These are phyloP conservation scores for Vitis riparia DNA, from an alignment of 164 flowering plant genomes.

Conservation along the genomic window DNA sequence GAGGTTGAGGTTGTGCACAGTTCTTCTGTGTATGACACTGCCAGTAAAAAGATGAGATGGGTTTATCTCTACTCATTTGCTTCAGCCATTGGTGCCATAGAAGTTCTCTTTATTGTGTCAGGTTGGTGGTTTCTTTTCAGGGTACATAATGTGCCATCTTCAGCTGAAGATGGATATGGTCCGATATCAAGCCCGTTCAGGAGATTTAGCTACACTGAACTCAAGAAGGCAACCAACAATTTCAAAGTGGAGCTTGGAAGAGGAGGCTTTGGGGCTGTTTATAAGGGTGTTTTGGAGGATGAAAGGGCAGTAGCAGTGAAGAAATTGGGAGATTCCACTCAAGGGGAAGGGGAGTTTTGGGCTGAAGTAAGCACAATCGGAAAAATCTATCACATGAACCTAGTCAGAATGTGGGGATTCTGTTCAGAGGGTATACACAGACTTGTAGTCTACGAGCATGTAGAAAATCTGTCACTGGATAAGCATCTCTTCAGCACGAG, in stretches of 20 bases:
- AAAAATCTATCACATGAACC: conserved; percentile 30
- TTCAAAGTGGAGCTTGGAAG: conserved; percentile 44
- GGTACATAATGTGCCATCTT: conserved; percentile 10
- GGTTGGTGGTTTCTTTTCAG: conserved; percentile 30
- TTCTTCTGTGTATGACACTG: conserved; percentile 9
- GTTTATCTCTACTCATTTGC: conserved; percentile 27
- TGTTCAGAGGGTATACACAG: conserved; percentile 23
- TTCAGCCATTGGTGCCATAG: conserved; percentile 25
- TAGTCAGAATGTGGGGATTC: conserved; percentile 36
- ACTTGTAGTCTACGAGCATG: conserved; percentile 29
- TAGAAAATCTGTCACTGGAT: conserved; percentile 30
- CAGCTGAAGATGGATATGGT: conserved; percentile 27
- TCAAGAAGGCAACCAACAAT: conserved; percentile 41
- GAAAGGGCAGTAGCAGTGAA: conserved; percentile 47
- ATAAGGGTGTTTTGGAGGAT: conserved; percentile 39
- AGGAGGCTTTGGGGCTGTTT: conserved; percentile 49
- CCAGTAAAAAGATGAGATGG: conserved; percentile 20
- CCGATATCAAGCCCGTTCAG: conserved; percentile 31
- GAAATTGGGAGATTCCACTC: conserved; percentile 28
- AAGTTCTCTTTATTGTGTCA: conserved; percentile 13
- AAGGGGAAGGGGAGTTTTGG: conserved; percentile 43
- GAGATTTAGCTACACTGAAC: conserved; percentile 35
- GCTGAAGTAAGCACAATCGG: conserved; percentile 47
- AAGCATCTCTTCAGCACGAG: conserved; percentile 16
- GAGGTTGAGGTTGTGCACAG: background rate